A percentile compares a stretch with the other conserved stretches of the same genome.
Evolutionary conservation across 441 rosid genomes (phyloP).

Genomic region (Adansonia gregorii): DNA sequence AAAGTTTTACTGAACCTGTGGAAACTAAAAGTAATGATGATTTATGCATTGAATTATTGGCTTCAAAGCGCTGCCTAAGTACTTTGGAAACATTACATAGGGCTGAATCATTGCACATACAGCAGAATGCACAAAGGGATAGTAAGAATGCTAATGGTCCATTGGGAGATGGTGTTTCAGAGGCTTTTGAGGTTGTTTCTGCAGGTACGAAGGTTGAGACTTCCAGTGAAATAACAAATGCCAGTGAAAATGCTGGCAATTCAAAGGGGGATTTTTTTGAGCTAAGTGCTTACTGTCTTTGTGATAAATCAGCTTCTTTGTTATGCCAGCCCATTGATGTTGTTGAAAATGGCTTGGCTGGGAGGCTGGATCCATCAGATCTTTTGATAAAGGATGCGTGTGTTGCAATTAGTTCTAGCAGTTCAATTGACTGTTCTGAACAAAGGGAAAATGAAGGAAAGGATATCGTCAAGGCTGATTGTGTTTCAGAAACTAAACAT

Average conservation of each 20-base stretch:
- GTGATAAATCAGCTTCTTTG: slow-evolving; percentile 29
- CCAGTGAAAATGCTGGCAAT: slow-evolving; percentile 38
- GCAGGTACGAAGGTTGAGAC: slow-evolving; percentile 42
- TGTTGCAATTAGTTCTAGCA: slow-evolving; percentile 39
- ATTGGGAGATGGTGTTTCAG: slow-evolving; percentile 31
- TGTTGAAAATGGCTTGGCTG: slow-evolving; percentile 38
- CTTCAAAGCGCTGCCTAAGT: slow-evolving; percentile 28
- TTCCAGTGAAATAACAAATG: slow-evolving; percentile 30
- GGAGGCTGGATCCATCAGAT: slow-evolving; percentile 36
- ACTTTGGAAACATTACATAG: slow-evolving; percentile 34
- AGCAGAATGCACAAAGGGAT: slow-evolving; percentile 34
- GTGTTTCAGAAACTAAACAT: slow-evolving; percentile 47
- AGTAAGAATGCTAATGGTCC: slow-evolving; percentile 28
- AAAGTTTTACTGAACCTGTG: slow-evolving; percentile 32
- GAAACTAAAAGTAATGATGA: slow-evolving; percentile 30
- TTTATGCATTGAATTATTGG: slow-evolving; percentile 17
- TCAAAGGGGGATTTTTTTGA: slow-evolving; percentile 39
- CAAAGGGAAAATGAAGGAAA: slow-evolving; percentile 45
- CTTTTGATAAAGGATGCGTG: slow-evolving; percentile 35
- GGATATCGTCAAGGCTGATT: slow-evolving; percentile 41
- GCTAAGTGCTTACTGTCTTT: slow-evolving; percentile 24
- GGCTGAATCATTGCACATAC: slow-evolving; percentile 27
- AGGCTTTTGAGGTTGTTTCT: slow-evolving; percentile 36
- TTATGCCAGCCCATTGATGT: slow-evolving; percentile 30
- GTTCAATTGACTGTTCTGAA: slow-evolving; percentile 40